Evolutionary conservation across 202 grass and related monocot genomes (phyloP).

Genomic region (Setaria viridis): DNA sequence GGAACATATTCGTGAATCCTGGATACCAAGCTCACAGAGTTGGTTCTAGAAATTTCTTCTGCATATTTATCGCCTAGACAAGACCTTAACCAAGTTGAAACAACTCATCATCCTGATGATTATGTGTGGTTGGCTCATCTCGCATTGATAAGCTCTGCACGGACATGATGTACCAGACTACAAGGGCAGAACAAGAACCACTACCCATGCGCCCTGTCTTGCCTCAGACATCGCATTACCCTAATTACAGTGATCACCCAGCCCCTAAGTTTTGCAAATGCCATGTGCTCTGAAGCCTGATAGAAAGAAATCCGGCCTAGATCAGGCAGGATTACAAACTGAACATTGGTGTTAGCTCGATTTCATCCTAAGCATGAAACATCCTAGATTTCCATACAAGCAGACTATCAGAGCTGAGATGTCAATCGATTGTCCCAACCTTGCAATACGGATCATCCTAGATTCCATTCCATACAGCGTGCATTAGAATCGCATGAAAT

Average conservation of each 20-base stretch:
- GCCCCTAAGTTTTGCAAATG: not conserved
- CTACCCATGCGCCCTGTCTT: not conserved
- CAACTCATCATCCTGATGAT: not conserved
- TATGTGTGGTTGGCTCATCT: not conserved
- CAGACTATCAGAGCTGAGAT: not conserved
- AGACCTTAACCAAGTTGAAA: not conserved
- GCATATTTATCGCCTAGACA: not conserved
- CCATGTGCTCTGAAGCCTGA: not conserved
- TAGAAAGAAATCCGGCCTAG: not conserved
- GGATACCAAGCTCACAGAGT: constrained; percentile 22
- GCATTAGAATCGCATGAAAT: constrained; percentile 1
- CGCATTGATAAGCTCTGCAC: not conserved
- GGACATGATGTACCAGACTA: not conserved
- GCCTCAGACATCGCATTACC: not conserved
- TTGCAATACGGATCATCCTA: not conserved
- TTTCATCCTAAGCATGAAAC: not conserved
- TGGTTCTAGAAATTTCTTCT: constrained; percentile 12
- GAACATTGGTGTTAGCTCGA: not conserved
- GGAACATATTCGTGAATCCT: not conserved
- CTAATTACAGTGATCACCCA: constrained; percentile 16
- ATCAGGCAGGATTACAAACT: constrained; percentile 17
- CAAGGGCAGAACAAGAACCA: not conserved
- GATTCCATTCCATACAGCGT: not conserved
- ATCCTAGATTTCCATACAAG: constrained; percentile 10
- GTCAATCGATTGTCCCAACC: not conserved